Conservation (phyloP, 148 eudicot genomes). For the Chenopodium quinoa region DNA sequence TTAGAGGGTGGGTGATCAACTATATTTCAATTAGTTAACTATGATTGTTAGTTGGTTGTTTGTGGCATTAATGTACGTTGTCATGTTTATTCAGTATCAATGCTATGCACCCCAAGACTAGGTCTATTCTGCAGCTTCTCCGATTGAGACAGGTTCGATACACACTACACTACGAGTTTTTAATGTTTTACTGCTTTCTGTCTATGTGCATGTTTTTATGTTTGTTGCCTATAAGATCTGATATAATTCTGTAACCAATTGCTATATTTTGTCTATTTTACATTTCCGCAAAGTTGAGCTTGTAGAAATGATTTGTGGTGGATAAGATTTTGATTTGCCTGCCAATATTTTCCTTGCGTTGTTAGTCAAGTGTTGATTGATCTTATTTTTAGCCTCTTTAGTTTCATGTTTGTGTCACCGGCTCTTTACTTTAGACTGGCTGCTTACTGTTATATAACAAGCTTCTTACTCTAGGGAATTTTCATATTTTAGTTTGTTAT, state of each 20-base stretch:
- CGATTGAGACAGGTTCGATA: slow-evolving; percentile 67
- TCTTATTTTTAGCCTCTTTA: neutral
- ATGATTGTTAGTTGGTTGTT: neutral
- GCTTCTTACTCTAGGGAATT: neutral
- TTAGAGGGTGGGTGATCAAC: slow-evolving; percentile 46
- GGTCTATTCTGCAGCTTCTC: slow-evolving; percentile 70
- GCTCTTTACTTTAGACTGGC: neutral
- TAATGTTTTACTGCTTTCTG: too few species aligned
- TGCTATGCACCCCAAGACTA: slow-evolving; percentile 76
- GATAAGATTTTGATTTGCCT: too few species aligned
- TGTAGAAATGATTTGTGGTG: too few species aligned
- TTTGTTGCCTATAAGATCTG: too few species aligned
- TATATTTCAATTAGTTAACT: neutral
- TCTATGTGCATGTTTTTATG: neutral
- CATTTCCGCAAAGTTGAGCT: too few species aligned
- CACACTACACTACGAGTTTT: neutral
- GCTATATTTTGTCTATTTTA: too few species aligned
- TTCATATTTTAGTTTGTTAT: neutral
- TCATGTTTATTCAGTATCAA: slow-evolving; percentile 55
- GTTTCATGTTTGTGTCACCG: neutral
- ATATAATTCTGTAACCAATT: too few species aligned
- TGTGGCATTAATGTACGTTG: neutral
- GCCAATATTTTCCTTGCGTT: too few species aligned
- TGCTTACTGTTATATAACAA: neutral
- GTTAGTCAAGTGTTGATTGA: neutral